These are phyloP conservation scores for Microbotryum silenes-acaulis DNA, from an alignment of 1,284 basidiomycete genomes.

Conservation along the genomic window DNA sequence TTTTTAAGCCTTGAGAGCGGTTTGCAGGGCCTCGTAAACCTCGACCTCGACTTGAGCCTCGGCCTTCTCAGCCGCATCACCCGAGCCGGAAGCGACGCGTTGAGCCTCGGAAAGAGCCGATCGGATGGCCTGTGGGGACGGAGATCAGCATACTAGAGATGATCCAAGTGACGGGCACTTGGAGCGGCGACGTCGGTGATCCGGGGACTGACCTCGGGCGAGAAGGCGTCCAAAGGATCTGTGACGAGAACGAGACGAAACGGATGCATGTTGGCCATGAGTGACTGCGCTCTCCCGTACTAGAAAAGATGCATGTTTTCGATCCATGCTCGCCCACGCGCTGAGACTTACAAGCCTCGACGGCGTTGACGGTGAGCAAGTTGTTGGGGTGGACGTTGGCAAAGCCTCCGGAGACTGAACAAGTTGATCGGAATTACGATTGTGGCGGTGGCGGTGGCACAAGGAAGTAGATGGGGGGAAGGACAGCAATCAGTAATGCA, in stretches of 20 bases:
- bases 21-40: slow-evolving; percentile 90
- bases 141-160: neutral
- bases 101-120: slow-evolving; percentile 83
- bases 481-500: neutral
- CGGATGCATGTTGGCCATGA: no score
- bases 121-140: slow-evolving; percentile 65
- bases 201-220: slow-evolving; percentile 57
- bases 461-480: neutral
- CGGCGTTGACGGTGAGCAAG: slow-evolving; percentile 89
- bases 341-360: slow-evolving; percentile 62
- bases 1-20: slow-evolving; percentile 52
- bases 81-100: slow-evolving; percentile 69
- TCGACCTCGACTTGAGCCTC: slow-evolving; percentile 89
- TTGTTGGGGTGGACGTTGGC: slow-evolving; percentile 98
- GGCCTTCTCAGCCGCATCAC: slow-evolving; percentile 85
- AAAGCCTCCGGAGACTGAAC: slow-evolving; percentile 89
- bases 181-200: slow-evolving; percentile 12
- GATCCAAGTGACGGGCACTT: neutral
- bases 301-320: neutral
- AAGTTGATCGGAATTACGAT: no score
- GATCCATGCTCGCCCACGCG: no score
- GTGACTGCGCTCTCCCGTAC: neutral
- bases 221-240: slow-evolving; percentile 80
- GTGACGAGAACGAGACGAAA: neutral
- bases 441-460: no score